Base-by-base conservation (phyloP, 2,329 filamentous ascomycete species). In the Talaromyces sp. region DNA sequence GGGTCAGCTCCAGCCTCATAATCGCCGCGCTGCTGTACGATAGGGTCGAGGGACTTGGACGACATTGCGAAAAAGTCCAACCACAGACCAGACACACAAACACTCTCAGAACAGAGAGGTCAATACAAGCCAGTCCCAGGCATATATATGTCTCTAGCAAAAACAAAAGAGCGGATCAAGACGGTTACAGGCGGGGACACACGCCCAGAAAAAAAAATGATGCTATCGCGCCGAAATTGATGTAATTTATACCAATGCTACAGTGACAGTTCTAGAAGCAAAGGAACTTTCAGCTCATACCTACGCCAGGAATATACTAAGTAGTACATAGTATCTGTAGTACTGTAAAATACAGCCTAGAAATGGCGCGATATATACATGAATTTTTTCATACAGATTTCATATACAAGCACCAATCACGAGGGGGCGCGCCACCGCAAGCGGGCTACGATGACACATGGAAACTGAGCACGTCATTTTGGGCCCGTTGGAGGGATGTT, bases 381-480 rank as follows among this genome's bases (percentile, higher is more conserved):
- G 43, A 21, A 21, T 4, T 46, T 46, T 46, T 46, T 24, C 9
- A 7, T 46, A 2, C 14, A 21, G 11, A 21, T 41, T n/a, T n/a
- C 21, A 11, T 46, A 46, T 46, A 46, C 43, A 46, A 46, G 9
- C n/a, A 24, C 43, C 43, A 46, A 46, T 46, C 43, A 46, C 14
- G 19, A n/a, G 9, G n/a, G 3, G n/a, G 4, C 9, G 43, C 21
- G 43, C 43, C 43, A 24, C 43, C n/a, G 43, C 19, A 46, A 49
- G 55, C 43, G 35, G 56, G 29, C 26, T 17, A 17, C 29, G 41
- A 51, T 58, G 56, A 58, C 56, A 58, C 56, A 58, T 27, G 35
- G 56, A 58, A 58, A 51, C 27, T 27, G 29, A 58, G 29, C 56
- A 58, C 56, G 56, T 24, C 49, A 58, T 58, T 49, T 51, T 58